Base-by-base conservation (phyloP, 176 grass and related monocot species). In the Triticum timopheevii region DNA sequence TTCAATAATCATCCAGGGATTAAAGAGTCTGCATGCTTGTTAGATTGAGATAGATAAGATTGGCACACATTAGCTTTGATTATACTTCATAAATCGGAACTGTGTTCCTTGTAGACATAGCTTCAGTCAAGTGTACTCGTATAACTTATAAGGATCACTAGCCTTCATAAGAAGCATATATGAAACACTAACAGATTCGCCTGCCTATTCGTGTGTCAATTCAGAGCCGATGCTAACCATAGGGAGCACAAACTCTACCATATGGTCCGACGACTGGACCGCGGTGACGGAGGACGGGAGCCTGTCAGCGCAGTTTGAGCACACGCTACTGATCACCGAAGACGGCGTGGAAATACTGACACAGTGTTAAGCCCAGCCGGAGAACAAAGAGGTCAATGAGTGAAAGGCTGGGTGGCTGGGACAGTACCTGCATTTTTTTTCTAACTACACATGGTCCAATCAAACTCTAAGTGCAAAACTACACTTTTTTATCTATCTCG, bases 211-310 rank as follows among this genome's bases (percentile, higher is more conserved):
- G 11, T 78, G 82, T 76, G 8, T 70, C 50, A 7, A 54, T 54
- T 77, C 82, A 98, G 96, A 98, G 82, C 93, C 96, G 25, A 98
- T 98, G 96, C 27, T 98, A 86, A 96, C 93, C 78, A 56, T 95
- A 11, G 96, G 96, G 66, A 94, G 90, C 92, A 93, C 83, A 75
- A 88, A 91, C 45, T 86, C 90, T 72, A 83, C 84, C 33, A 96
- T 96, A 66, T 98, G 96, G 96, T 78, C 86, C 2, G 96, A 98
- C 86, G 88, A 94, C 66, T 98, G 93, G 92, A 96, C 93, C 8
- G 96, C 96, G 1, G 93, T 98, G 47, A 98, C 96, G 3, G 88
- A 95, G 88, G 96, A 98, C 38, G 84, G 93, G 40, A 92, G 92
- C 79, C 78, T 98, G 71, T 94, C 93, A 17, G 90, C 96, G 31